Base-by-base conservation (phyloP, 2,329 filamentous ascomycete genomes). In the Alternaria sp. region DNA sequence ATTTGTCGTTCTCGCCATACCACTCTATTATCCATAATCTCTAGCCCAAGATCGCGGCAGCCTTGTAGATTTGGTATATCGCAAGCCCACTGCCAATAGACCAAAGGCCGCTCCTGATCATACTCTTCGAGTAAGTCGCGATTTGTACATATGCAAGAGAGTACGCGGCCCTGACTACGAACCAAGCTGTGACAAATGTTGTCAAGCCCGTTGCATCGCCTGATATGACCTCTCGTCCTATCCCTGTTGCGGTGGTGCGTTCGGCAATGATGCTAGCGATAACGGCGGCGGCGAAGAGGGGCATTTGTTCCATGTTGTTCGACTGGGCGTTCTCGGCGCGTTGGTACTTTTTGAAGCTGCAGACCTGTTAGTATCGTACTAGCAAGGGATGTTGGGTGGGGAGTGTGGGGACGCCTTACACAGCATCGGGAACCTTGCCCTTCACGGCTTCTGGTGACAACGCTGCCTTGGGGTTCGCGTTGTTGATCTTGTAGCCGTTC, bases 301-400 rank as follows among this genome's bases (percentile, higher is more conserved):
- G 72, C 30, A 75, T 51, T 54, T 74, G 71, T 57, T 75, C 73
- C 4, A 67, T 17, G 28, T 68, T 73, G 58, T 75, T 75, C 25
- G 61, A 64, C 15, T 74, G 72, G 1, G 72, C 71, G 52, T 66
- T 70, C 45, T 75, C 72, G 11, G 73, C 72, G 26, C 73, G 72
- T 54, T 74, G 72, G 64, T 70, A 74, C 47, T 72, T 73, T 43
- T 68, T 57, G 56, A 71, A 74, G 7, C 68, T 68, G 50, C 32
- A 8, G 12, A 13, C 36, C 7, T 12, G n/a, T 60, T 13, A 47
- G 19, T 23, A 10, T 11, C 3, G 0, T 2, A 6, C 23, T 25
- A 10, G n/a, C 11, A 17, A 17, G 13, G 19, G 26, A 10, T 3
- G 2, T 17, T 1, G 4, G 26, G 36, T 26, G 17, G 12, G 17